A percentile compares a stretch with the other conserved stretches of the same genome.
Conservation (phyloP, 2,329 filamentous ascomycete genomes). For the Alternaria consortialis region DNA sequence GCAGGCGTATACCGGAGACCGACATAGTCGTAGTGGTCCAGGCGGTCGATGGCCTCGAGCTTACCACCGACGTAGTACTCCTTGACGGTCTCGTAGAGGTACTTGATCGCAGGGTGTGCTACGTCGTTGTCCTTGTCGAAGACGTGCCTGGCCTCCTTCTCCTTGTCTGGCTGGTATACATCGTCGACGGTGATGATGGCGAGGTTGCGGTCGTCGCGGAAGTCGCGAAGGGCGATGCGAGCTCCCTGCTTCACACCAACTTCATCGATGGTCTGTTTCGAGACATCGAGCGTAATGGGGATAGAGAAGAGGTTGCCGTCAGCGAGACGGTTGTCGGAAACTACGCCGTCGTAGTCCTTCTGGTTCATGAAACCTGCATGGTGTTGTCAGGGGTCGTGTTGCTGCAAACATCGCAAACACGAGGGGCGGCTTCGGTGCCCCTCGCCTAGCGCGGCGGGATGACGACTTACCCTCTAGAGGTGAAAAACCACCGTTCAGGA, state of each 20-base stretch:
- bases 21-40: constrained; percentile 99
- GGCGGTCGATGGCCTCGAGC: constrained; percentile 91
- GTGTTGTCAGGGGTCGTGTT: constrained; percentile 11
- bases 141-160: constrained; percentile 89
- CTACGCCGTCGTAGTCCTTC: constrained; percentile 95
- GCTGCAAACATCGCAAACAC: constrained; percentile 39
- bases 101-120: constrained; percentile 90
- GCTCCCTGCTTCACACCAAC: constrained; percentile 79
- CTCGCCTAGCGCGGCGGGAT: constrained; percentile 19
- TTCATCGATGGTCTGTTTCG: constrained; percentile 76
- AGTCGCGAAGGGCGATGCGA: constrained; percentile 88
- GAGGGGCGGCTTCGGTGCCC: constrained; percentile 31
- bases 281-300: constrained; percentile 92
- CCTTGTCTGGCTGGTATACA: constrained; percentile 96
- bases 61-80: constrained; percentile 97
- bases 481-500: constrained; percentile 97
- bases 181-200: constrained; percentile 96
- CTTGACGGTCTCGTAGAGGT: constrained; percentile 80
- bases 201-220: constrained; percentile 94
- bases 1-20: constrained; percentile 93
- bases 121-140: constrained; percentile 93
- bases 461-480: constrained; percentile 84
- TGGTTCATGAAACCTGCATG: constrained; percentile 89
- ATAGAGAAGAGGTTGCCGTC: constrained; percentile 94
- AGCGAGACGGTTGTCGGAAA: constrained; percentile 84